Base-by-base conservation (phyloP, 2,329 filamentous ascomycete genomes). In the Esteya vermicola region DNA sequence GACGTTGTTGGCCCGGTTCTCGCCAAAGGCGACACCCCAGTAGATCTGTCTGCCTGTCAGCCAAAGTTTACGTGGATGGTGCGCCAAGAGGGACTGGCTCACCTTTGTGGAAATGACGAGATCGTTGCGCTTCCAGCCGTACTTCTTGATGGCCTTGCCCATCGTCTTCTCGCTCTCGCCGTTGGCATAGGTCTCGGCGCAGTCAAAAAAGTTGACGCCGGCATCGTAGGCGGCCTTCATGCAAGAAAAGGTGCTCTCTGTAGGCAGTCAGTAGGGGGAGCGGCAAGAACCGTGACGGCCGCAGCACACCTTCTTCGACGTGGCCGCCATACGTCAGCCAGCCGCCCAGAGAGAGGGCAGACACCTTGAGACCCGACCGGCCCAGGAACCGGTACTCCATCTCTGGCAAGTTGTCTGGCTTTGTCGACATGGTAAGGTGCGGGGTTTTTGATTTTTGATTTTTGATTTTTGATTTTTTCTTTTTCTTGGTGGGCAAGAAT, bases 131-230 rank as follows among this genome's bases (percentile, higher is more conserved):
- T 66, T 67, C 65, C 67, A 72, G 23, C 59, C 62, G 42, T 63
- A 67, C 48, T 70, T 61, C 53, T 67, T 65, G 47, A 73, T 62
- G 12, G 67, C 67, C 39, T 63, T 53, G 38, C 69, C 70, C 59
- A 71, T 67, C 44, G 67, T 63, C 56, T 60, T 58, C 52, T 72
- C 68, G 25, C 58, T 63, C 50, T 70, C 59, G 32, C 67, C 66
- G 12, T 54, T 56, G 9, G 65, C 61, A 47, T 71, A 71, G 22
- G 54, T 64, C 52, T 78, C 74, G 12, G 74, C 73, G n/a, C 64
- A 71, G 51, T 78, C 75, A 48, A 78, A 78, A 54, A 76, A 78
- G 58, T 78, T 78, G 54, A 78, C 62, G 4, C 74, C 75, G 32
- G 61, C 55, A 42, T 77, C 70, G 46, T 72, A 78, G 3, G 75